phyloP scores from a whole-genome alignment of 2,329 filamentous ascomycete species.

The Periconia sp. region DNA sequence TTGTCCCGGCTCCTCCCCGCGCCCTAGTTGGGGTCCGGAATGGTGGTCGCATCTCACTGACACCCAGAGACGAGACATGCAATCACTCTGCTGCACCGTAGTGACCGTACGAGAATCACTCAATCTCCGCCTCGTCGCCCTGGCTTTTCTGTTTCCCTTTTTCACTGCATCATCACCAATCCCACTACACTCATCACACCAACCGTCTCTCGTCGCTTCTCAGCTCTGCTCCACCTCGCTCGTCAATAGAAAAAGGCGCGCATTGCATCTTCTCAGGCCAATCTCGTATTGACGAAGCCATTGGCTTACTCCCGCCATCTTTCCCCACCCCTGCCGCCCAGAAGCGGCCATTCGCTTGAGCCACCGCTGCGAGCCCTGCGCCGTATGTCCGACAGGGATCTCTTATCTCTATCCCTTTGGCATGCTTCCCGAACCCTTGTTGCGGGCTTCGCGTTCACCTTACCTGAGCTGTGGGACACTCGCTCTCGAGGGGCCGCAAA shows the following conservation, averaged over 20 bases:
- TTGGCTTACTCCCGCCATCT: neutral
- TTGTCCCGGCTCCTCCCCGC: neutral
- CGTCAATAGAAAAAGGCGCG: no score
- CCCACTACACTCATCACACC: no score
- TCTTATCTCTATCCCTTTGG: slow-evolving; percentile 34
- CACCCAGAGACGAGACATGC: no score
- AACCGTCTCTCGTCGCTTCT: neutral
- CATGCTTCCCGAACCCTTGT: slow-evolving; percentile 22
- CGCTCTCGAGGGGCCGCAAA: slow-evolving; percentile 27
- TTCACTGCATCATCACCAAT: no score
- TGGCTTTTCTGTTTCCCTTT: no score
- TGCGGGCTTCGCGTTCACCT: slow-evolving; percentile 22
- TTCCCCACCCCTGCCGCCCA: slow-evolving; percentile 19
- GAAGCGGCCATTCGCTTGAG: slow-evolving; percentile 22
- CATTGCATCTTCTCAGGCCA: neutral
- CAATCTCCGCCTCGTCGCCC: no score
- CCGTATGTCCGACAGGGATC: slow-evolving; percentile 20
- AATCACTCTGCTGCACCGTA: no score
- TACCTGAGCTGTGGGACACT: slow-evolving; percentile 25
- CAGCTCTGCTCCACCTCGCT: neutral
- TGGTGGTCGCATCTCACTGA: no score
- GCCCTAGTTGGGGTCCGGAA: neutral
- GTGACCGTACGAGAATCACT: no score
- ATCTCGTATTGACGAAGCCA: neutral
- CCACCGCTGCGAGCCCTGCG: slow-evolving; percentile 1